phyloP scores from a whole-genome alignment of 345 rosid species.

The Rubroshorea leprosula region DNA sequence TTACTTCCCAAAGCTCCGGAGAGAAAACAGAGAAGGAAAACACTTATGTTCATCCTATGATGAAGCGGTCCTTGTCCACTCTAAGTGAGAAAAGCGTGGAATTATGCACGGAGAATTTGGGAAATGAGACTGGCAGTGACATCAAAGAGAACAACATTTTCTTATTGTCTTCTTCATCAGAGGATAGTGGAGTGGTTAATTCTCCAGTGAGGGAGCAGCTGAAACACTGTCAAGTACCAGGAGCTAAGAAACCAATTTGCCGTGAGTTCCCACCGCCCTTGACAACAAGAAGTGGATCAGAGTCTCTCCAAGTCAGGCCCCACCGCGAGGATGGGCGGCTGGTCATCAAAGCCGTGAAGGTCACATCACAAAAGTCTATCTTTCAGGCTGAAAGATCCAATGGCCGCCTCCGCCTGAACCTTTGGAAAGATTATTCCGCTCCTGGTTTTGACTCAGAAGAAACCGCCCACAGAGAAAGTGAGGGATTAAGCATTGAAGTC shows the following conservation, averaged over 20 bases:
- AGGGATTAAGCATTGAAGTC: neutral
- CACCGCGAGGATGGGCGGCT: slow-evolving; percentile 70
- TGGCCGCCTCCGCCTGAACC: slow-evolving; percentile 62
- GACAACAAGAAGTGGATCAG: slow-evolving; percentile 54
- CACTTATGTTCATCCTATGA: slow-evolving; percentile 38
- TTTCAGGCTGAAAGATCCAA: slow-evolving; percentile 64
- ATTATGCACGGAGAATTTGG: slow-evolving; percentile 78
- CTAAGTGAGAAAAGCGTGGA: slow-evolving; percentile 71
- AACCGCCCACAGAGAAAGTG: slow-evolving; percentile 12
- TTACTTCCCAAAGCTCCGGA: slow-evolving; percentile 16
- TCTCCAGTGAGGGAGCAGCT: slow-evolving; percentile 28
- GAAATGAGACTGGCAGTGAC: slow-evolving; percentile 77
- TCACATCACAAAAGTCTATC: slow-evolving; percentile 21
- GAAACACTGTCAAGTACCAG: slow-evolving; percentile 18
- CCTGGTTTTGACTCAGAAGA: slow-evolving; percentile 14
- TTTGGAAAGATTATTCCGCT: slow-evolving; percentile 29
- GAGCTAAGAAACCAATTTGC: slow-evolving; percentile 21
- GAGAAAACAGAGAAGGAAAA: slow-evolving; percentile 18
- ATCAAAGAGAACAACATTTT: slow-evolving; percentile 27
- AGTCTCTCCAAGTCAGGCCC: slow-evolving; percentile 47
- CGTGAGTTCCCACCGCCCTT: slow-evolving; percentile 73
- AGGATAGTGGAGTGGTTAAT: slow-evolving; percentile 7
- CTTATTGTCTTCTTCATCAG: slow-evolving; percentile 29
- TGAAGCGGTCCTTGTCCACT: slow-evolving; percentile 35
- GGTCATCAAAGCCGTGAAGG: slow-evolving; percentile 45